Evolutionary conservation across 768 basidiomycete species (phyloP).

Genomic region (Panaeolus papilionaceus): DNA sequence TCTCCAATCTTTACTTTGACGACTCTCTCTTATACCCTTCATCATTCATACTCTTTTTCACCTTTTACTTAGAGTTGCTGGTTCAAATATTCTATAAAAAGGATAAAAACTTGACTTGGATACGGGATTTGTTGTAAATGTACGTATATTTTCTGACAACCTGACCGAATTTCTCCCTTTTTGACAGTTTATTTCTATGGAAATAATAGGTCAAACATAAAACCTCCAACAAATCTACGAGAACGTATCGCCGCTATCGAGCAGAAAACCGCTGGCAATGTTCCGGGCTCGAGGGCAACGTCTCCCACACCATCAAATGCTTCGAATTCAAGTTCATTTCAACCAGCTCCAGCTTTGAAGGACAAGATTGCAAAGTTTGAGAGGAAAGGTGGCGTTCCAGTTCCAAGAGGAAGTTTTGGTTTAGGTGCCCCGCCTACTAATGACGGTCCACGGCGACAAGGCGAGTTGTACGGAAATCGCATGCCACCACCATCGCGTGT

Average conservation of each 20-base stretch:
- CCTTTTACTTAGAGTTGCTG: slow-evolving; percentile 3
- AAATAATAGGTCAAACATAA: slow-evolving; percentile 35
- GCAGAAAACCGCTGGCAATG: slow-evolving; percentile 48
- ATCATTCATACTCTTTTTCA: background rate
- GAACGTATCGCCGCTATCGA: slow-evolving; percentile 86
- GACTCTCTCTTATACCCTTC: background rate
- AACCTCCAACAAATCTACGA: slow-evolving; percentile 63
- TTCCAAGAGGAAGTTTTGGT: slow-evolving; percentile 78
- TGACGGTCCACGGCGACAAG: slow-evolving; percentile 54
- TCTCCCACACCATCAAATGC: slow-evolving; percentile 34
- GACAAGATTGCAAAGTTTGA: slow-evolving; percentile 87
- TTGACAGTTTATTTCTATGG: background rate
- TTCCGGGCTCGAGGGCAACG: slow-evolving; percentile 32
- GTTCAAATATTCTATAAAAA: background rate
- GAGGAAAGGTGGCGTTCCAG: slow-evolving; percentile 75
- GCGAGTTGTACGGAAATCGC: slow-evolving; percentile 79
- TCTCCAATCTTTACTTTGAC: background rate
- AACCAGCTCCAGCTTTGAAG: slow-evolving; percentile 40
- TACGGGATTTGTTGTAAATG: slow-evolving; percentile 2
- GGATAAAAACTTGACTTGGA: background rate
- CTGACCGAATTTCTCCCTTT: background rate
- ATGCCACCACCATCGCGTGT: slow-evolving; percentile 51
- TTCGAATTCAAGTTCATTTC: slow-evolving; percentile 31
- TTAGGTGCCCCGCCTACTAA: slow-evolving; percentile 67
- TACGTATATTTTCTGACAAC: background rate